These are phyloP conservation scores for Marasmius tenuissimus DNA, from an alignment of 1,284 basidiomycete genomes.

Conservation along the genomic window DNA sequence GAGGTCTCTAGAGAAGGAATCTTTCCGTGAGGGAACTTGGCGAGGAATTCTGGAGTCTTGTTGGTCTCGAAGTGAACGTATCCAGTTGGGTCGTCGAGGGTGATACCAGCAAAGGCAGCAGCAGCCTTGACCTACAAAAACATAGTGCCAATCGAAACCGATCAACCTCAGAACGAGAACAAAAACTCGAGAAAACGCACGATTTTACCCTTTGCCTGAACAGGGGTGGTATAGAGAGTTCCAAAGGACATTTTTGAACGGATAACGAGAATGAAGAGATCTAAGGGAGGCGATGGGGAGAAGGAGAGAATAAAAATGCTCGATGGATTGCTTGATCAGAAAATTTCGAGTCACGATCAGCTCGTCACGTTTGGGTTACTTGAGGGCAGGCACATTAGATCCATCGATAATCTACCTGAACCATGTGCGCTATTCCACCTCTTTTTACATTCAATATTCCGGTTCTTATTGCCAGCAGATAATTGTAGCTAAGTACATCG, in stretches of 20 bases:
- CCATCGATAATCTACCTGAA: not conserved
- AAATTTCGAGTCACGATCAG: conserved; percentile 11
- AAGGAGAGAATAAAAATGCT: conserved; percentile 10
- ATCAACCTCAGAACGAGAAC: not conserved
- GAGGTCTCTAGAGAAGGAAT: conserved; percentile 80
- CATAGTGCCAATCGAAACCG: not conserved
- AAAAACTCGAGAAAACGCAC: conserved; percentile 38
- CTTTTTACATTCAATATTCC: no score
- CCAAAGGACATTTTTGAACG: conserved; percentile 52
- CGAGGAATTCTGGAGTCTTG: conserved; percentile 73
- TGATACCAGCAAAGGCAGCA: conserved; percentile 71
- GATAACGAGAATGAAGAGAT: not conserved
- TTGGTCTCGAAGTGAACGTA: conserved; percentile 77
- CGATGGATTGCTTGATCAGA: conserved; percentile 11
- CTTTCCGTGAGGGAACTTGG: conserved; percentile 84
- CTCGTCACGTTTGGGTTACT: conserved; percentile 1
- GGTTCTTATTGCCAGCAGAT: no score
- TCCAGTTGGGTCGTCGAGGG: conserved; percentile 55
- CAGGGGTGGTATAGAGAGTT: conserved; percentile 57
- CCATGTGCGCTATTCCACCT: not conserved
- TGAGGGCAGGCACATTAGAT: conserved; percentile 5
- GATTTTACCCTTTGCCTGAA: conserved; percentile 43
- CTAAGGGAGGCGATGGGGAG: not conserved
- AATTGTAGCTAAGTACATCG: no score
- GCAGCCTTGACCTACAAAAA: conserved; percentile 62